Percentiles rank a stretch among this genome's conserved stretches.
Conservation (phyloP, 1,284 basidiomycete genomes). For the Fomitiporia mediterranea region DNA sequence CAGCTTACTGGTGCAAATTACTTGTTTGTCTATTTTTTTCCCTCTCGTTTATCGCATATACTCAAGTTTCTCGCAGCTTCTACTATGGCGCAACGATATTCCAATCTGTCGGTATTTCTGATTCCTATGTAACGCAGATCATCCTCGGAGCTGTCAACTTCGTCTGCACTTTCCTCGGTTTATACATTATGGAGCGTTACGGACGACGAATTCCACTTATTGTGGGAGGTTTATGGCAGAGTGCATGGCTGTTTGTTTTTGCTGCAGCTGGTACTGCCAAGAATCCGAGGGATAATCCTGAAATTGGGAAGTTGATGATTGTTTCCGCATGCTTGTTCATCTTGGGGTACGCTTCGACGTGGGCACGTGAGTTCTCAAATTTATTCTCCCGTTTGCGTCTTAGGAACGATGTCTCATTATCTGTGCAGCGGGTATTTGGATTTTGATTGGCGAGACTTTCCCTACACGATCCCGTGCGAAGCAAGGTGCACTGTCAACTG, state of each 20-base stretch:
- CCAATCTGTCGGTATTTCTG: constrained; percentile 58
- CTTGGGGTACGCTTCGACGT: constrained; percentile 71
- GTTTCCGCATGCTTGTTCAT: constrained; percentile 78
- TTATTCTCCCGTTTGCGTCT: not conserved
- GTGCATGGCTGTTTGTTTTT: constrained; percentile 73
- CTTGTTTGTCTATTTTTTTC: constrained; percentile 25
- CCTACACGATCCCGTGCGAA: constrained; percentile 71
- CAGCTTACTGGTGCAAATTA: constrained; percentile 66
- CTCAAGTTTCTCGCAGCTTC: constrained; percentile 56
- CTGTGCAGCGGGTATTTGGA: constrained; percentile 57
- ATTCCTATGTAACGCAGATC: constrained; percentile 69
- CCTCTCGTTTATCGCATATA: constrained; percentile 21
- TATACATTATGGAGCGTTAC: constrained; percentile 14
- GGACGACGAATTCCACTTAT: constrained; percentile 62
- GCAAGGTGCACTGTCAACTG: constrained; percentile 69
- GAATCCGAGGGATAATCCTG: constrained; percentile 43
- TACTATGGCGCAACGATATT: constrained; percentile 74
- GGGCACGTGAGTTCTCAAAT: constrained; percentile 50
- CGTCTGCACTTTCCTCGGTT: constrained; percentile 50
- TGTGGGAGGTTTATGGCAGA: constrained; percentile 69
- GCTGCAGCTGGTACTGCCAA: constrained; percentile 69
- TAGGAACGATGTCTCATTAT: not conserved
- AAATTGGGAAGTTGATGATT: constrained; percentile 67
- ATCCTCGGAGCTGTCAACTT: constrained; percentile 72
- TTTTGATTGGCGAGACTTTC: constrained; percentile 75